These are phyloP conservation scores for Domatiomyces catenatus DNA, from an alignment of 2,329 filamentous ascomycete species.

Conservation along the genomic window DNA sequence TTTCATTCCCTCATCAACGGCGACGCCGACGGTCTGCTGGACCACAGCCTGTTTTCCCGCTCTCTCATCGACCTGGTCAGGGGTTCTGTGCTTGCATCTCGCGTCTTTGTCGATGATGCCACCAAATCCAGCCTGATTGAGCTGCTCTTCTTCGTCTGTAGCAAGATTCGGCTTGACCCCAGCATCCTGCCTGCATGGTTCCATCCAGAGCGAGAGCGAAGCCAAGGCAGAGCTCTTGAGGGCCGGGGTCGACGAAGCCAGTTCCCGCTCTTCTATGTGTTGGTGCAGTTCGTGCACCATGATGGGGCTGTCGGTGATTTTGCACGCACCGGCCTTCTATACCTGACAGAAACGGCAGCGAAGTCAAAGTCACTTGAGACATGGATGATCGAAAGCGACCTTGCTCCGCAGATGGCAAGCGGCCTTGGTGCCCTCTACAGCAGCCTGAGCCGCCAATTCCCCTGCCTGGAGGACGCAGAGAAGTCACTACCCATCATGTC, in stretches of 20 bases:
- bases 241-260: slow-evolving; percentile 78
- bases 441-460: slow-evolving; percentile 56
- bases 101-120: slow-evolving; percentile 51
- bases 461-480: slow-evolving; percentile 58
- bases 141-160: slow-evolving; percentile 86
- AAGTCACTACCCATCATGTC: slow-evolving; percentile 64
- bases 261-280: slow-evolving; percentile 86
- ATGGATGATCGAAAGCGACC: slow-evolving; percentile 93
- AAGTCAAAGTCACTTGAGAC: slow-evolving; percentile 69
- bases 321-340: slow-evolving; percentile 79
- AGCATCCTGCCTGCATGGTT: slow-evolving; percentile 87
- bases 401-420: slow-evolving; percentile 93
- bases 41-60: slow-evolving; percentile 69
- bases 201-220: slow-evolving; percentile 39
- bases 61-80: slow-evolving; percentile 77
- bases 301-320: slow-evolving; percentile 93
- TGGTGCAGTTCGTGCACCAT: slow-evolving; percentile 93
- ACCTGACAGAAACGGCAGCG: slow-evolving; percentile 87
- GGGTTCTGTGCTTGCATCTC: slow-evolving; percentile 45
- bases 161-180: slow-evolving; percentile 84
- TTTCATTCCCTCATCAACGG: slow-evolving; percentile 90
- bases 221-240: slow-evolving; percentile 34
- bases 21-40: slow-evolving; percentile 88
- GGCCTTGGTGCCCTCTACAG: slow-evolving; percentile 69
- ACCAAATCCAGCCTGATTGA: slow-evolving; percentile 83